Evolutionary conservation across 768 basidiomycete genomes (phyloP), one percentile per base, ranked within the genome.

Genomic region (Sporobolomyces pararoseus): DNA sequence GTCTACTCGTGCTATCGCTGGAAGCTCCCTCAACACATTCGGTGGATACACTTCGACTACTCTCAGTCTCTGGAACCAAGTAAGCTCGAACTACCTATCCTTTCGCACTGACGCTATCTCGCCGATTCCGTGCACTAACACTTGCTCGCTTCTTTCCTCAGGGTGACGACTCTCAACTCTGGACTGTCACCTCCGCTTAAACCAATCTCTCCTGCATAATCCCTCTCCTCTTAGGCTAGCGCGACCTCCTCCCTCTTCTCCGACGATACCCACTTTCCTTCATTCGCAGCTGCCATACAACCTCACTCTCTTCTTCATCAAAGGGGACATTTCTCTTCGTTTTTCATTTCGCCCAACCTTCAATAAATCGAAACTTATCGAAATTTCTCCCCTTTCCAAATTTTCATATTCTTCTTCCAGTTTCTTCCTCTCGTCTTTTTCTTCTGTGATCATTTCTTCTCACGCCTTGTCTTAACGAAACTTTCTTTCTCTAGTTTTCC

Each of bases 41-140:
- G 69, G 69, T 7, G 69, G 69, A 17, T 71, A 71, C 69, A 65
- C 53, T 1, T 65, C 64, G 35, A 71, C 69, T 3, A 55, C 31
- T 27, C 64, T 71, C n/a, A 39, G 23, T n/a, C 47, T 61, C n/a
- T 71, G 64, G 64, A 37, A 71, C 49, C 2, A 60, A 46, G 34
- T 23, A 25, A 31, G 58, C 23, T 46, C 23, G 34, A 4, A 16
- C 54, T 47, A 7, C 46, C 23, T 23, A 19, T 55, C n/a, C n/a
- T n/a, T n/a, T n/a, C n/a, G n/a, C n/a, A n/a, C n/a, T n/a, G n/a
- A n/a, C n/a, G n/a, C 54, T 35, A 5, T 12, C 27, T 4, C 25
- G 6, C 27, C 42, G 4, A 31, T 58, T 44, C 7, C 51, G 51
- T 12, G 10, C 10, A 53, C 23, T 12, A 4, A 4, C 10, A 34